Evolutionary conservation across 805 yeast species (phyloP).

Genomic region (Suhomyces vadensis): DNA sequence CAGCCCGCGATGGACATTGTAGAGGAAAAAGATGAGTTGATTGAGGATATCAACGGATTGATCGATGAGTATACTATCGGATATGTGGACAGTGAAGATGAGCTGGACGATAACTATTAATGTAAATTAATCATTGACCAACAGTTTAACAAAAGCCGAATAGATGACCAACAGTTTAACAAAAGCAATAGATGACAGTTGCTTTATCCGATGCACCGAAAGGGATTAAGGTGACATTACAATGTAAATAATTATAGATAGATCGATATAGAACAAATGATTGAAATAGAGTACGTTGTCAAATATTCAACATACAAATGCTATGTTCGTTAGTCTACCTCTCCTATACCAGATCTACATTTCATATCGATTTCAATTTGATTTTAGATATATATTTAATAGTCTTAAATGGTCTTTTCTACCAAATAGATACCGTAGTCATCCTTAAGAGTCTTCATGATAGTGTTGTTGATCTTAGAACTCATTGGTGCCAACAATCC

Average conservation of each 20-base stretch:
- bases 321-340: too few relatives aligned
- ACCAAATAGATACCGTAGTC: constrained; percentile 82
- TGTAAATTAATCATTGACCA: not conserved
- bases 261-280: too few relatives aligned
- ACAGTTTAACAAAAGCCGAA: not conserved
- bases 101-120: constrained; percentile 11
- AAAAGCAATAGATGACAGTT: not conserved
- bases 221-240: too few relatives aligned
- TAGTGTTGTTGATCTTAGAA: constrained; percentile 85
- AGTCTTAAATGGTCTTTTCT: constrained; percentile 48
- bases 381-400: too few relatives aligned
- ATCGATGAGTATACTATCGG: constrained; percentile 53
- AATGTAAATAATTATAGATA: not conserved
- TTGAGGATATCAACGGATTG: constrained; percentile 47
- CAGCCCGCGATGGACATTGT: constrained; percentile 19
- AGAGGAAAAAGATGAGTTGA: constrained; percentile 56
- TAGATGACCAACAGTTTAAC: not conserved
- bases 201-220: too few relatives aligned
- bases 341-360: too few relatives aligned
- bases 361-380: too few relatives aligned
- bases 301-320: too few relatives aligned
- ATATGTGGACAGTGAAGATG: constrained; percentile 46
- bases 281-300: too few relatives aligned
- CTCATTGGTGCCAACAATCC: constrained; percentile 94
- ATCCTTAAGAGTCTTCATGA: constrained; percentile 88